Percentiles rank a stretch among this genome's conserved stretches.
Conservation (phyloP, 192 early-diverging fungal genomes). For the Anaeromyces robustus region DNA sequence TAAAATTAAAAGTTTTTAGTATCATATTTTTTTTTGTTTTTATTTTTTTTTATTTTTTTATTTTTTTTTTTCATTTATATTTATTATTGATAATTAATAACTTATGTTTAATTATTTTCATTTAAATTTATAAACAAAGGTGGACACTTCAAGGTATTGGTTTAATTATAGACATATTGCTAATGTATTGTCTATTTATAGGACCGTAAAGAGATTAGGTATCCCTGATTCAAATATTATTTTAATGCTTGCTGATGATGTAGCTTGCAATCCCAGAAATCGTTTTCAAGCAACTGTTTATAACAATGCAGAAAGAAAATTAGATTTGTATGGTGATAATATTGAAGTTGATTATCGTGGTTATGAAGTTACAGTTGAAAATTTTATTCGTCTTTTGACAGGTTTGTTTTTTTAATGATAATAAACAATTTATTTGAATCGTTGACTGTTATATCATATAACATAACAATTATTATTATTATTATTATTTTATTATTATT, state of each 20-base stretch:
- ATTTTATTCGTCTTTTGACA: constrained; percentile 89
- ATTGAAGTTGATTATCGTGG: constrained; percentile 98
- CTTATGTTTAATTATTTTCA: no score
- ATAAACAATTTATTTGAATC: background rate
- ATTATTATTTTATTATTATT: background rate
- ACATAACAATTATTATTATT: background rate
- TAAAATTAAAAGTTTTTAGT: no score
- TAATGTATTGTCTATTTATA: constrained; percentile 95
- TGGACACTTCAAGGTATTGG: constrained; percentile 97
- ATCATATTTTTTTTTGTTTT: no score
- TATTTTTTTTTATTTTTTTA: no score
- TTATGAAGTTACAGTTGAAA: constrained; percentile 98
- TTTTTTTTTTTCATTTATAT: no score
- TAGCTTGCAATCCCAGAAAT: constrained; percentile 96
- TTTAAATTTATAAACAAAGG: constrained; percentile 35
- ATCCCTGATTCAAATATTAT: constrained; percentile 98
- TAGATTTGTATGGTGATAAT: constrained; percentile 92
- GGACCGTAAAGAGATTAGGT: constrained; percentile 35
- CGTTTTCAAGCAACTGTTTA: constrained; percentile 80
- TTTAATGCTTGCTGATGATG: constrained; percentile 97
- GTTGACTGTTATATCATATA: background rate
- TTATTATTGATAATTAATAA: no score
- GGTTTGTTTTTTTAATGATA: constrained; percentile 14
- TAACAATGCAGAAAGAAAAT: constrained; percentile 53
- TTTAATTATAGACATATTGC: constrained; percentile 99